Evolutionary conservation across 116 monocot genomes (phyloP), one percentile per base, ranked within the genome.

Genomic region (Papilionanthe hybrid): DNA sequence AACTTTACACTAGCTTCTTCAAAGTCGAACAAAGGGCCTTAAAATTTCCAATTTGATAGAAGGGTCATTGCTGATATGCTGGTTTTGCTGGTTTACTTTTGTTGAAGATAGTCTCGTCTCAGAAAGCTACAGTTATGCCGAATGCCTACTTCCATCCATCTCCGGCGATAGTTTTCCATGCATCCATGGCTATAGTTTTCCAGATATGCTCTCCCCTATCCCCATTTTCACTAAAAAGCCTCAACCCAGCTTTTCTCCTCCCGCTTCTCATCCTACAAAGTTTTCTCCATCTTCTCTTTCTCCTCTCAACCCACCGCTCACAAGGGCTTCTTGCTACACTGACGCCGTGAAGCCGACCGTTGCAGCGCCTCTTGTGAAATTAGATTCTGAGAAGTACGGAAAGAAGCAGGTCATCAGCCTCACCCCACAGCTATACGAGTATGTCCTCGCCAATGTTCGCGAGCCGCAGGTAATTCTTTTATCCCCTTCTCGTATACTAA

Each of bases 341-440:
- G 20, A 43, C 43, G 42, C 43, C 44, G 43, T 73, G 18, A 2
- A 73, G n/a, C 44, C 66, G 20, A 28, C 67, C 17, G 41, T 75
- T 9, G 80, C 57, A 18, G 37, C 80, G 0, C 55, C 92, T 5
- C 84, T 90, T 28, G 81, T 86, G 75, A 79, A 77, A 65, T 25
- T 79, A 17, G 86, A 86, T 0, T 87, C 89, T 72, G 82, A 82
- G 1, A 89, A 73, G 56, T 89, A 79, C 78, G 92, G 93, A 32
- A 89, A 73, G 78, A 96, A 93, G 89, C 86, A 90, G 82, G 82
- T 93, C 69, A 84, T 95, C 85, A 89, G 90, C 76, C 77, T 93
- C 84, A 93, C 90, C 28, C 88, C 92, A 15, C 79, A 86, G 81
- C 74, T 96, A 75, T 93, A 93, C 86, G 79, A 81, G 2, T 96